phyloP scores from a whole-genome alignment of 768 basidiomycete genomes.

The Tulasnella sp. region DNA sequence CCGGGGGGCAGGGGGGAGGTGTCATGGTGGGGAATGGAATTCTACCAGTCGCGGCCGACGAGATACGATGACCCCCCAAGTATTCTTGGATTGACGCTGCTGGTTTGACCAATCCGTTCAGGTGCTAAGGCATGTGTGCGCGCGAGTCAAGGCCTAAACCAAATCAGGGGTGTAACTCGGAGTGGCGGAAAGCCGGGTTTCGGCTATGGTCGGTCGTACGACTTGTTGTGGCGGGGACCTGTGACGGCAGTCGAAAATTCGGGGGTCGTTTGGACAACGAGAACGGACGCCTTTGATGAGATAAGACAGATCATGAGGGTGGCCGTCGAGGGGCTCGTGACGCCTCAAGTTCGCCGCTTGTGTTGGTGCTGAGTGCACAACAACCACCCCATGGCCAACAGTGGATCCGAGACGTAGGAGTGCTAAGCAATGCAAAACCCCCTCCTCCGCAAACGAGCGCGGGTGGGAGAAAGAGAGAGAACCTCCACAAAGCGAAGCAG shows the following conservation, averaged over 20 bases:
- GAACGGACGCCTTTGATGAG: not conserved
- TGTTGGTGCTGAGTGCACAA: not conserved
- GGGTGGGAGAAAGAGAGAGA: not conserved
- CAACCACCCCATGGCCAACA: not conserved
- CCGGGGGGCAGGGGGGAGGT: not conserved
- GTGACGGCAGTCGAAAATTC: not conserved
- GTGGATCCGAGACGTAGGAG: not conserved
- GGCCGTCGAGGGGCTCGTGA: not conserved
- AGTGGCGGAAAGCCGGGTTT: not conserved
- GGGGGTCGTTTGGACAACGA: not conserved
- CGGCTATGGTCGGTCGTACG: not conserved
- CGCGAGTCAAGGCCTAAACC: not conserved
- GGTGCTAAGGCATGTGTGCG: not conserved
- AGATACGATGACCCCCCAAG: not conserved
- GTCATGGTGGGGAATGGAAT: not conserved
- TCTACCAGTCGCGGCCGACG: not conserved
- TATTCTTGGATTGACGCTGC: not conserved
- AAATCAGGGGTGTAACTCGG: not conserved
- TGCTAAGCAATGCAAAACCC: not conserved
- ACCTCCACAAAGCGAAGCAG: not conserved
- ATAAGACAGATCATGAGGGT: not conserved
- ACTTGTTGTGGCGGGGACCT: not conserved
- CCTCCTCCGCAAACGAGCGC: not conserved
- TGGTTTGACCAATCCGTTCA: not conserved
- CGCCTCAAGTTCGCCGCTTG: not conserved